Conservation (phyloP, 306 rosid species). For the Prosopis cineraria region DNA sequence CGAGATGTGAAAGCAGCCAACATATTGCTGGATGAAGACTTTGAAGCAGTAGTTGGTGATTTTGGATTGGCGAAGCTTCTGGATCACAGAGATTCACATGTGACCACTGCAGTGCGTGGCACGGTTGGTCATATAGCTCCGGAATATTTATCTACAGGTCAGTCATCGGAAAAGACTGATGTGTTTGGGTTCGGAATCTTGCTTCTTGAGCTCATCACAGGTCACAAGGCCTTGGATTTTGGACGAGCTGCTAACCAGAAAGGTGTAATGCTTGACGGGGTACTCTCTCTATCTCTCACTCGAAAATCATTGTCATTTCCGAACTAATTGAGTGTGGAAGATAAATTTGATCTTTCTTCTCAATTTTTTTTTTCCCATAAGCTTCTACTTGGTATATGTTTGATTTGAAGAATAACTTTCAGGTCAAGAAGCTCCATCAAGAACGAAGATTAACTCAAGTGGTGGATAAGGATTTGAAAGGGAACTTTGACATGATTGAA, state of each 20-base stretch:
- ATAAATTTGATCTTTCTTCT: too few species aligned
- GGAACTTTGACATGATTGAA: conserved; percentile 67
- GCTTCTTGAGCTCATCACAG: conserved; percentile 90
- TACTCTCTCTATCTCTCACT: conserved; percentile 54
- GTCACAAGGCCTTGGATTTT: too few species aligned
- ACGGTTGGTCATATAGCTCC: conserved; percentile 98
- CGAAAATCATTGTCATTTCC: too few species aligned
- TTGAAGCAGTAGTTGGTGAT: conserved; percentile 97
- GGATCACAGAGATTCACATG: conserved; percentile 96
- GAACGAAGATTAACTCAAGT: conserved; percentile 78
- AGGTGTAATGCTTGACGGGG: too few species aligned
- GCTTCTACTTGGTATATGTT: background rate
- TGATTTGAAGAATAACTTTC: conserved; percentile 35
- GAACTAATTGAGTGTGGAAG: too few species aligned
- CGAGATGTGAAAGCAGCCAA: conserved; percentile 98
- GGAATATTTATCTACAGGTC: conserved; percentile 90
- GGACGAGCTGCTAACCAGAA: too few species aligned
- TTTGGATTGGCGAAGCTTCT: conserved; percentile 96
- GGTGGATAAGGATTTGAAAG: conserved; percentile 88
- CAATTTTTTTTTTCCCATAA: background rate
- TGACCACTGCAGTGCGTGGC: conserved; percentile 96
- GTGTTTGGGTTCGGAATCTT: conserved; percentile 96
- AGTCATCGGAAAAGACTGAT: conserved; percentile 95
- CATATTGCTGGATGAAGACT: conserved; percentile 91
- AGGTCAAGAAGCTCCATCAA: conserved; percentile 90